Evolutionary conservation across 1,284 basidiomycete species (phyloP).

Genomic region (Porodaedalea pini): DNA sequence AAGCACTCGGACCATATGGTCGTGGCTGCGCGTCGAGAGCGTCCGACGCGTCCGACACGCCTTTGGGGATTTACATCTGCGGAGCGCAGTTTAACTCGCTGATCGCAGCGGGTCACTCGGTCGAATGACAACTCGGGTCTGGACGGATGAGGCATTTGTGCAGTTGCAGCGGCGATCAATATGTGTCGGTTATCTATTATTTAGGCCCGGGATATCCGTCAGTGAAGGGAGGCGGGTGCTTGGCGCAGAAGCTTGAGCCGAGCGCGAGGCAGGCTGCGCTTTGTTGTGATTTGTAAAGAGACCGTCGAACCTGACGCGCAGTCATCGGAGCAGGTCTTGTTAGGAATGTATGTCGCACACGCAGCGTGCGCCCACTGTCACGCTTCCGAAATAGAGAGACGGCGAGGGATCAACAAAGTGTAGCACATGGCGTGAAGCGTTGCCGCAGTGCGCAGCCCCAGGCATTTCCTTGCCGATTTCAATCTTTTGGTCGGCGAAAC

Average conservation of each 20-base stretch:
- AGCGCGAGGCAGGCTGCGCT: neutral
- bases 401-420: neutral
- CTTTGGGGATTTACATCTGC: neutral
- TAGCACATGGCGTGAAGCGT: neutral
- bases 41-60: neutral
- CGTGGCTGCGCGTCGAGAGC: neutral
- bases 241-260: neutral
- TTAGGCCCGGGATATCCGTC: neutral
- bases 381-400: neutral
- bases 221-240: neutral
- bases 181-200: neutral
- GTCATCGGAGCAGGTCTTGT: neutral
- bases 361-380: neutral
- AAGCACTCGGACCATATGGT: neutral
- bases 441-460: neutral
- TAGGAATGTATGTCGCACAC: neutral
- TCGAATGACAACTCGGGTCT: no score
- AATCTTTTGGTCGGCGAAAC: neutral
- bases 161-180: neutral
- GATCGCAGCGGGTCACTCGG: neutral
- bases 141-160: neutral
- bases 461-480: neutral
- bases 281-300: neutral
- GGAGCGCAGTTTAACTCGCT: constrained; percentile 4
- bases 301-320: neutral